These are phyloP conservation scores for Turritis glabra DNA, from an alignment of 345 rosid species.

Conservation along the genomic window DNA sequence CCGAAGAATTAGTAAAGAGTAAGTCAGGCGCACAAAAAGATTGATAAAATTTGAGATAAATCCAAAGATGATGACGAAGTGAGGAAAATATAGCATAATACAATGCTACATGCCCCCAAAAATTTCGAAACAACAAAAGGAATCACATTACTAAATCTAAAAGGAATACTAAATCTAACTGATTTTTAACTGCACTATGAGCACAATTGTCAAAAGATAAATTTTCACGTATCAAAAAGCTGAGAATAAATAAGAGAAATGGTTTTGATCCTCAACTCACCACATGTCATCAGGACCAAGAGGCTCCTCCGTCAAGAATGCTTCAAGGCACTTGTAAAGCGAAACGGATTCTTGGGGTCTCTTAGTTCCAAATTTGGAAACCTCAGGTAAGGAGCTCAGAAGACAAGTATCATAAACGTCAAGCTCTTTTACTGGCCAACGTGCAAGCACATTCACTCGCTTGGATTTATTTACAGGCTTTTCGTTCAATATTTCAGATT, in stretches of 20 bases:
- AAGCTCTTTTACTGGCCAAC: conserved; percentile 74
- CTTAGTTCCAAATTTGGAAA: conserved; percentile 73
- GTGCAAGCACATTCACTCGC: conserved; percentile 64
- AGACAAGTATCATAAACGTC: conserved; percentile 54
- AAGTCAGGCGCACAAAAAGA: not conserved
- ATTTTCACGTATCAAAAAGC: not conserved
- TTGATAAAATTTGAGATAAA: not conserved
- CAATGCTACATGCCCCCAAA: not conserved
- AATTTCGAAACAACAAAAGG: not conserved
- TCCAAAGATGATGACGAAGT: not conserved
- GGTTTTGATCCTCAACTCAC: conserved; percentile 51
- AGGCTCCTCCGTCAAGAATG: conserved; percentile 95
- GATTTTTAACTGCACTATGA: not conserved
- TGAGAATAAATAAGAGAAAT: conserved; percentile 8
- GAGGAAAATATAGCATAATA: conserved; percentile 1
- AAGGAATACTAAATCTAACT: not conserved
- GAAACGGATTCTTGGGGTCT: conserved; percentile 83
- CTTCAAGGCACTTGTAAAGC: conserved; percentile 89
- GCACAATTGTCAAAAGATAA: not conserved
- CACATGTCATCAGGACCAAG: conserved; percentile 99
- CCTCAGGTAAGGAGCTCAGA: conserved; percentile 70
- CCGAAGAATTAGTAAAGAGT: not conserved
- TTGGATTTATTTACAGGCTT: conserved; percentile 53
- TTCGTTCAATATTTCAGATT: conserved; percentile 51
- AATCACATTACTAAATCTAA: not conserved